These are phyloP conservation scores for Melaleuca quinquenervia DNA, from an alignment of 345 rosid genomes.

Conservation along the genomic window DNA sequence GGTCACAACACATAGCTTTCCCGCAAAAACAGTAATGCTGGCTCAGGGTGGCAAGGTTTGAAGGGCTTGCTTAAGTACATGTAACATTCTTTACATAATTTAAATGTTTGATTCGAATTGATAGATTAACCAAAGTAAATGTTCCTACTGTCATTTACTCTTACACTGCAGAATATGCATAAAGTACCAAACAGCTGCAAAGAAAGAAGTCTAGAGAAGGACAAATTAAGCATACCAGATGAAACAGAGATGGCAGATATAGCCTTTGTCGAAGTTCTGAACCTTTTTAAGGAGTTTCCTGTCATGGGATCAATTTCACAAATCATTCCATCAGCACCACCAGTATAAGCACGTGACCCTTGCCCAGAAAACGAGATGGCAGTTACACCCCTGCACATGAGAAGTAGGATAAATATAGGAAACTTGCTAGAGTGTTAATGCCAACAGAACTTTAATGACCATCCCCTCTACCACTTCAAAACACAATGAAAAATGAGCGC, in stretches of 20 bases:
- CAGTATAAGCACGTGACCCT: slow-evolving; percentile 50
- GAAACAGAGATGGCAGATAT: slow-evolving; percentile 76
- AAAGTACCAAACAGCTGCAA: not conserved
- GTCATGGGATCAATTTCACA: slow-evolving; percentile 70
- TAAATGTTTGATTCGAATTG: not conserved
- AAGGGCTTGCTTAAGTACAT: not conserved
- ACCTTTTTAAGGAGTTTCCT: slow-evolving; percentile 61
- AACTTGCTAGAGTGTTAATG: not conserved
- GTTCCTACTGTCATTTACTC: not conserved
- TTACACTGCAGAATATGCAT: not conserved
- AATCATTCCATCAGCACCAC: slow-evolving; percentile 91
- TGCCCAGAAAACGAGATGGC: slow-evolving; percentile 59
- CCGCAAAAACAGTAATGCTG: not conserved
- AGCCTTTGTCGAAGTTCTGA: slow-evolving; percentile 64
- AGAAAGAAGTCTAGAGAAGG: not conserved
- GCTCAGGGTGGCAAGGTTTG: not conserved
- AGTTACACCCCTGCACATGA: slow-evolving; percentile 72
- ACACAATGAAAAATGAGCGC: not conserved
- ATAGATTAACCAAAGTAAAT: not conserved
- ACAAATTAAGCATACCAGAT: slow-evolving; percentile 34
- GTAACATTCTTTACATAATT: not conserved
- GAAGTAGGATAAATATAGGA: not conserved
- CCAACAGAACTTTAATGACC: not conserved
- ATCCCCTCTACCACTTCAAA: not conserved
- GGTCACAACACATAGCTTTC: not conserved